These are phyloP conservation scores for Geosmithia putterillii DNA, from an alignment of 2,329 filamentous ascomycete species.

Conservation along the genomic window DNA sequence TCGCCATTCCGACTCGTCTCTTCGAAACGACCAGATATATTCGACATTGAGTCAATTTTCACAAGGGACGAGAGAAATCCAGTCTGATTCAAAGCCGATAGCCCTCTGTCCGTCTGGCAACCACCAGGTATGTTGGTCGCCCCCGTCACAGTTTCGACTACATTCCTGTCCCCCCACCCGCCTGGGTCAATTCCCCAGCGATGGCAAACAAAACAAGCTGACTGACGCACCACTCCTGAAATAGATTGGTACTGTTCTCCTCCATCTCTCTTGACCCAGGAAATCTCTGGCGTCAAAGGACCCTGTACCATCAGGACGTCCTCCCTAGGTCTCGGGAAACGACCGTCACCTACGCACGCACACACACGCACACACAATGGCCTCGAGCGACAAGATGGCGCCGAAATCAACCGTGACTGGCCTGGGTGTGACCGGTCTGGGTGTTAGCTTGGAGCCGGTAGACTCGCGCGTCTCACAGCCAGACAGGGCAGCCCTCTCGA, in stretches of 20 bases:
- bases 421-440: neutral
- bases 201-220: neutral
- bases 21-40: no score
- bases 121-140: neutral
- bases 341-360: neutral
- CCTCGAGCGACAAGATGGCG: neutral
- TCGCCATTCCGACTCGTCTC: no score
- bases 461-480: conserved; percentile 10
- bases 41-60: neutral
- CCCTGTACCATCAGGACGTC: no score
- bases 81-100: neutral
- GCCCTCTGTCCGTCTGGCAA: neutral
- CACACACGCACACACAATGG: neutral
- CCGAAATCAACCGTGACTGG: neutral
- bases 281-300: no score
- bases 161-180: neutral
- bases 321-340: conserved; percentile 1
- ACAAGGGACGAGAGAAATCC: neutral
- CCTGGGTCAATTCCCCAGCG: no score
- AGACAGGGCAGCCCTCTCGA: conserved; percentile 16
- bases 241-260: no score
- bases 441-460: no score
- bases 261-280: no score
- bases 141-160: neutral
- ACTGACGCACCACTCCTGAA: neutral